Conservation (phyloP, 2,329 filamentous ascomycete genomes). For the Stenocarpella maydis region DNA sequence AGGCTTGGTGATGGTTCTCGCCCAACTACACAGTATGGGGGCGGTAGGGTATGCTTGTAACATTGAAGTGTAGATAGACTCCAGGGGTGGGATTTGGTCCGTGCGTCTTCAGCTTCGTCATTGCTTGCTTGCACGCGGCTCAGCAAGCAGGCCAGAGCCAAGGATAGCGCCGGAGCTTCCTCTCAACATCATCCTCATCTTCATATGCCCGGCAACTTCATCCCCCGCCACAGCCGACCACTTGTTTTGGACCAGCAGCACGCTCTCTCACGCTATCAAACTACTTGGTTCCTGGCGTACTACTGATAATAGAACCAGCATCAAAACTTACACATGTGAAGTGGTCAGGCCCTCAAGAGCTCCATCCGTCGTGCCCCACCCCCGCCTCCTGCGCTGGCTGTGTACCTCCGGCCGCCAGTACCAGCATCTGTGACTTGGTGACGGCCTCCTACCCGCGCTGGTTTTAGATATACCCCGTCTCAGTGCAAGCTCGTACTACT, state of each 20-base stretch:
- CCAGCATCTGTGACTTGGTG: background rate
- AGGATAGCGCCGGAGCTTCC: slow-evolving; percentile 15
- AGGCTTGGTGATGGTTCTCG: too few relatives aligned
- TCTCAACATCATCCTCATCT: slow-evolving; percentile 17
- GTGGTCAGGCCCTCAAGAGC: background rate
- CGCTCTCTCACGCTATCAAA: background rate
- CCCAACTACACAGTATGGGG: too few relatives aligned
- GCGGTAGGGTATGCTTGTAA: too few relatives aligned
- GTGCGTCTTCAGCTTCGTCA: slow-evolving; percentile 23
- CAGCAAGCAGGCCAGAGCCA: slow-evolving; percentile 3
- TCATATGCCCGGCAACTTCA: background rate
- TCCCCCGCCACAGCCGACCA: background rate
- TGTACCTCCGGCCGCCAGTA: slow-evolving; percentile 6
- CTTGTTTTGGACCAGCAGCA: background rate
- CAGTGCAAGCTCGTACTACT: background rate
- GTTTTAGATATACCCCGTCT: background rate
- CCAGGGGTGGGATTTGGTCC: background rate
- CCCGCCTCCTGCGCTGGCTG: slow-evolving; percentile 30
- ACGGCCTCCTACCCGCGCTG: background rate
- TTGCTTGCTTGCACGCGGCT: slow-evolving; percentile 13
- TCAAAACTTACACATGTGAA: background rate
- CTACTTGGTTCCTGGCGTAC: background rate
- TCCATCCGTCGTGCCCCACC: slow-evolving; percentile 20
- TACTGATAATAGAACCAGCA: background rate
- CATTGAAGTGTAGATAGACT: too few relatives aligned